Evolutionary conservation across 768 basidiomycete species (phyloP), one percentile per base, ranked within the genome.

Genomic region (Guyanaporus albipodus): DNA sequence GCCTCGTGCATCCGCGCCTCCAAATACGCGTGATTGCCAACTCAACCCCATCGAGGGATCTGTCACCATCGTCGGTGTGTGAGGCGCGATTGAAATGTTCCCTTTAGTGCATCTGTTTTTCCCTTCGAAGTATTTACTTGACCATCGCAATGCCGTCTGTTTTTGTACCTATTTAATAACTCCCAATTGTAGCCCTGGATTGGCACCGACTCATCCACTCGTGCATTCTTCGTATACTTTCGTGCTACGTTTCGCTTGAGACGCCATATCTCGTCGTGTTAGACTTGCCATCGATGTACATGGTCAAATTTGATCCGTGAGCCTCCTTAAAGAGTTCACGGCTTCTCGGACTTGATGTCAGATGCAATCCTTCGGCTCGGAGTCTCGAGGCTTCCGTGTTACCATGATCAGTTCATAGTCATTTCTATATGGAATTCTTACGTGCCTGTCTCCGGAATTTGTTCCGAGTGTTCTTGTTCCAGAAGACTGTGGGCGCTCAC

Each of bases 1-100:
- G 31, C 44, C 62, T 34, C 61, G 73, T 49, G 70, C 75, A 32
- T 58, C 58, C 4, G 69, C 67, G 15, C 73, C 73, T 4, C 68
- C 72, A 6, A 52, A 56, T 46, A 64, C 70, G 26, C 68, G 60
- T n/a, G 72, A 75, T 32, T 66, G 67, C 29, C 75, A 78, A 41
- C 72, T 79, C 28, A 68, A 59, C 28, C 72, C 76, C 22, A 64
- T 79, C 32, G 67, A 74, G 28, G 73, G 70, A 7, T 68, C 60
- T 17, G 64, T 78, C 24, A 59, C 62, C 15, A 56, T 75, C 10
- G 49, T 66, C 17, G 69, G 71, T 22, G 58, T 66, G 19, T 63
- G 46, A 65, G 31, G 22, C 22, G 19, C 41, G 26, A 28, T 18
- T 33, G 26, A 18, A n/a, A 27, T 1, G 17, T n/a, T 27, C 32